Evolutionary conservation across 176 grass and related monocot genomes (phyloP).

Genomic region (Triticum dicoccoides): DNA sequence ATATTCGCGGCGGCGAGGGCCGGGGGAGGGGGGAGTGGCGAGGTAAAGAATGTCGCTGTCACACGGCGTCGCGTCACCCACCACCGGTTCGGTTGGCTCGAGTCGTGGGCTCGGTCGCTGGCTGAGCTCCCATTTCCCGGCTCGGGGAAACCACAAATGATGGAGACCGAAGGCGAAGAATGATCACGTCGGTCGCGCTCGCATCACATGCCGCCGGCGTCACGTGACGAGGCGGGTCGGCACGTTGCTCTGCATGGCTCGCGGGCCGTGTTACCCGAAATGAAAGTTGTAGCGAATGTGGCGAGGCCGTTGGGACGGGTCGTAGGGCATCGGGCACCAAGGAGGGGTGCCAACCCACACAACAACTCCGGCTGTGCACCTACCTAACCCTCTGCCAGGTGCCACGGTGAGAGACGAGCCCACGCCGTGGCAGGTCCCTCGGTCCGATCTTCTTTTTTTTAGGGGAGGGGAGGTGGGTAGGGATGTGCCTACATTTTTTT

Average conservation of each 20-base stretch:
- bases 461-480: too few relatives aligned
- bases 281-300: too few relatives aligned
- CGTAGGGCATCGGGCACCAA: too few relatives aligned
- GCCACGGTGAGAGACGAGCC: neutral
- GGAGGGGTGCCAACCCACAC: too few relatives aligned
- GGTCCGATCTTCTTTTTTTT: too few relatives aligned
- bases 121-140: neutral
- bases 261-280: too few relatives aligned
- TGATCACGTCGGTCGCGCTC: too few relatives aligned
- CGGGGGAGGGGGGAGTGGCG: conserved; percentile 6
- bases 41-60: conserved; percentile 62
- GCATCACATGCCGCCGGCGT: too few relatives aligned
- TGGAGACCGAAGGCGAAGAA: neutral
- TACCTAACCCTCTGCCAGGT: neutral
- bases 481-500: too few relatives aligned
- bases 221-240: too few relatives aligned
- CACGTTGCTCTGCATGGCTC: too few relatives aligned
- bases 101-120: neutral
- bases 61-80: conserved; percentile 26
- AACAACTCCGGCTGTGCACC: neutral
- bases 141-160: neutral
- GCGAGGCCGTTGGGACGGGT: too few relatives aligned
- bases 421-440: neutral
- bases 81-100: neutral
- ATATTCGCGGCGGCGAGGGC: conserved; percentile 21